phyloP scores from a whole-genome alignment of 176 grass and related monocot species.

The Aegilops speltoides region DNA sequence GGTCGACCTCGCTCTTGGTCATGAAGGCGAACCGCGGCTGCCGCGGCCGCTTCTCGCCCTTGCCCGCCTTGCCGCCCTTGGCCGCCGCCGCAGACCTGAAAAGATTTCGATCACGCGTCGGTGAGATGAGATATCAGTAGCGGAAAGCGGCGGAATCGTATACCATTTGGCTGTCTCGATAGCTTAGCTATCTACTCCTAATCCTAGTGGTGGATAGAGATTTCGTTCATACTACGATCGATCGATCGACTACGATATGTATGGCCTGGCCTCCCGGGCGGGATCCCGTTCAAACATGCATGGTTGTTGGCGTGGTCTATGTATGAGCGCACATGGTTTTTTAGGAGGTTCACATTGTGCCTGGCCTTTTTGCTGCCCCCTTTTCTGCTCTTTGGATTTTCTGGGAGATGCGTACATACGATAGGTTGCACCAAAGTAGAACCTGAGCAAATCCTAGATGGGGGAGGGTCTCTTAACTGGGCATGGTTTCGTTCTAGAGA shows the following conservation, averaged over 20 bases:
- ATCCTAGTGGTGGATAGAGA: background rate
- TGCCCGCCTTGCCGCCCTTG: conserved; percentile 35
- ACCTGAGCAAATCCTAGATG: background rate
- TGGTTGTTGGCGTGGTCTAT: conserved; percentile 27
- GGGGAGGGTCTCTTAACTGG: background rate
- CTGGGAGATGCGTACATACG: background rate
- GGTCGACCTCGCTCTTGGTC: conserved; percentile 97
- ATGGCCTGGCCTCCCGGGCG: background rate
- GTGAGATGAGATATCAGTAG: background rate
- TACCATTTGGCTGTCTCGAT: background rate
- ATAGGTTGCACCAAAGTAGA: conserved; percentile 41
- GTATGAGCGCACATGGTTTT: conserved; percentile 18
- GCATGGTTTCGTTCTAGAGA: background rate
- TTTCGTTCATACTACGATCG: conserved; percentile 43
- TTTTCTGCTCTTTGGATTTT: conserved; percentile 35
- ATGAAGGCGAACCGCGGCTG: conserved; percentile 89
- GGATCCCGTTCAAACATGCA: conserved; percentile 47
- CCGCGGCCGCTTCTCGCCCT: conserved; percentile 82
- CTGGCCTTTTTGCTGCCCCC: background rate
- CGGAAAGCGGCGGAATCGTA: conserved; percentile 7
- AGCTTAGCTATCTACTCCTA: background rate
- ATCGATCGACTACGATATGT: background rate
- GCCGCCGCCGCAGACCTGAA: conserved; percentile 10
- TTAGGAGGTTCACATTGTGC: conserved; percentile 51
- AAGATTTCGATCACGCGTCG: background rate